Evolutionary conservation across 164 flowering plant species (phyloP).

Genomic region (Tetrastigma voinierianum): DNA sequence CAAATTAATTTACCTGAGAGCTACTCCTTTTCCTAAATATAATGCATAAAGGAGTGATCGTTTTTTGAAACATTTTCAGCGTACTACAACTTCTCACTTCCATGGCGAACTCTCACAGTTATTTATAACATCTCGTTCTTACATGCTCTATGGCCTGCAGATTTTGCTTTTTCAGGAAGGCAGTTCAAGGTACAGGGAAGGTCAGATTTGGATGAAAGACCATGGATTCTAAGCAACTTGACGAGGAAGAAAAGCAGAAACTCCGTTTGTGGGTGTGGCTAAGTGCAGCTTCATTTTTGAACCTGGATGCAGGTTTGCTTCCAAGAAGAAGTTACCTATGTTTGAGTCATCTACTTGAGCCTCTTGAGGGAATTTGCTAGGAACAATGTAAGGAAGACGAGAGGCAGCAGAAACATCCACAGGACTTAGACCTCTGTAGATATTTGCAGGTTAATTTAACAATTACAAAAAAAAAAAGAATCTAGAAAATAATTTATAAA

Average conservation of each 20-base stretch:
- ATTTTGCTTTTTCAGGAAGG: neutral
- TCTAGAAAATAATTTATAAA: too few relatives aligned
- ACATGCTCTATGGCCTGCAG: constrained; percentile 1
- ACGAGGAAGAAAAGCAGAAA: neutral
- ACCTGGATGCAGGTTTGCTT: neutral
- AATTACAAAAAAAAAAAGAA: too few relatives aligned
- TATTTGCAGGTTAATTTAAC: too few relatives aligned
- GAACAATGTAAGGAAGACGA: too few relatives aligned
- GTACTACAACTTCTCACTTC: neutral
- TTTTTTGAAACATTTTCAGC: too few relatives aligned
- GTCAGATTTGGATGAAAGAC: too few relatives aligned
- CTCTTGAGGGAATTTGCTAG: too few relatives aligned
- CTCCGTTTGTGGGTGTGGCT: neutral
- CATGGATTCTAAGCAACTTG: constrained; percentile 1
- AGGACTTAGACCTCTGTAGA: too few relatives aligned
- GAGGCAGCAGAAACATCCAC: too few relatives aligned
- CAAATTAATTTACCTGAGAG: too few relatives aligned
- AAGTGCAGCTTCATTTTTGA: neutral
- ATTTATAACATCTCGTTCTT: neutral
- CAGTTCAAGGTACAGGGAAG: neutral
- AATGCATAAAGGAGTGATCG: too few relatives aligned
- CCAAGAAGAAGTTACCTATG: neutral
- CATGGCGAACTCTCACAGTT: neutral
- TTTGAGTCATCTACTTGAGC: neutral
- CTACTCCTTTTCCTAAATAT: too few relatives aligned